Conservation (phyloP, 768 basidiomycete species). For the Tephrocybe rancida region DNA sequence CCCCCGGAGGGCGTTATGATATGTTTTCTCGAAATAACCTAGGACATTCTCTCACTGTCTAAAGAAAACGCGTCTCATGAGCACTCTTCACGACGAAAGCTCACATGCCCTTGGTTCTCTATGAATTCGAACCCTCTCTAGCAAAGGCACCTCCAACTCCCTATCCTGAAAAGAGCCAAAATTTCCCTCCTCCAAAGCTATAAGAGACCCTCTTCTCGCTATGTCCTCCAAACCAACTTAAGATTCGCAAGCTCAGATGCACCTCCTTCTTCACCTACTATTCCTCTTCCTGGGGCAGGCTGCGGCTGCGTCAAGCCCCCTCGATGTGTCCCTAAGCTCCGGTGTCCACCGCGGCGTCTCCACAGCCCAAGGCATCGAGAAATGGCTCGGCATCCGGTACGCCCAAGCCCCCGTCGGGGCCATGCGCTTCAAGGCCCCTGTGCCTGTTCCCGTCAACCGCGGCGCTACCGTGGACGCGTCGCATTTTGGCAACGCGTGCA, state of each 20-base stretch:
- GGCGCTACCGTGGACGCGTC: conserved; percentile 40
- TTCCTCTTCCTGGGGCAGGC: neutral
- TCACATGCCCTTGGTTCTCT: too few species aligned
- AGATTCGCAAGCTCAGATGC: neutral
- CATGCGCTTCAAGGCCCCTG: conserved; percentile 53
- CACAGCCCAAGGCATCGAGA: conserved; percentile 46
- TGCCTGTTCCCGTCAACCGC: conserved; percentile 41
- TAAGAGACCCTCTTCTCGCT: too few species aligned
- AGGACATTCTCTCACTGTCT: neutral
- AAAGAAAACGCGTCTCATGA: too few species aligned
- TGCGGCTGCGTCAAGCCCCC: neutral
- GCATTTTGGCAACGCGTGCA: conserved; percentile 57
- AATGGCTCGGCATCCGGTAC: conserved; percentile 65
- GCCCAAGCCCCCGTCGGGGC: conserved; percentile 57
- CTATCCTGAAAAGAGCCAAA: too few species aligned
- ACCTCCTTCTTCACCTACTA: neutral
- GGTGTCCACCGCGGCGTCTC: conserved; percentile 51
- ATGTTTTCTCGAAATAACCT: too few species aligned
- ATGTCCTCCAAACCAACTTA: too few species aligned
- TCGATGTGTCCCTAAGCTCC: conserved; percentile 38
- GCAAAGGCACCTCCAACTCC: too few species aligned
- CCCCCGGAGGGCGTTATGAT: too few species aligned
- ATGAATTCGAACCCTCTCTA: too few species aligned
- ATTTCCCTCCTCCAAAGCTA: too few species aligned
- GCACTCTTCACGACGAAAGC: too few species aligned